Percentiles rank a stretch among this genome's conserved stretches.
Conservation (phyloP, 345 rosid species). For the Rhodamnia argentea region DNA sequence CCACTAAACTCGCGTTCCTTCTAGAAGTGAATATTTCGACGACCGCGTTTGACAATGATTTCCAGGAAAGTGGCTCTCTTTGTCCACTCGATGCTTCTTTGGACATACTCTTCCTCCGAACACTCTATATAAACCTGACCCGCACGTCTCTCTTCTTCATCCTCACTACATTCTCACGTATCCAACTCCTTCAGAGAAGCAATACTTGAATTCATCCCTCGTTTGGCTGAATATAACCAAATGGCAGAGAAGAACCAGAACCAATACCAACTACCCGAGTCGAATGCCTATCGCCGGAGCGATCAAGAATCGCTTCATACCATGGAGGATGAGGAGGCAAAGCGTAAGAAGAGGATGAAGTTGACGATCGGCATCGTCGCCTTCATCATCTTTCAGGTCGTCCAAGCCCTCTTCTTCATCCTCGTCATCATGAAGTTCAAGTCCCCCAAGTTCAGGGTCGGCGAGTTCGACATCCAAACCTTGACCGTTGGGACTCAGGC, state of each 20-base stretch:
- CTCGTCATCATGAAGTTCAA: slow-evolving; percentile 7
- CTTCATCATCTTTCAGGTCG: slow-evolving; percentile 10
- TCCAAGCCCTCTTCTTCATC: slow-evolving; percentile 5
- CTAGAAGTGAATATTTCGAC: not conserved
- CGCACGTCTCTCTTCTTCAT: not conserved
- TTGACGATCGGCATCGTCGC: slow-evolving; percentile 1
- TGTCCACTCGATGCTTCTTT: not conserved
- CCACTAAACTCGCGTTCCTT: not conserved
- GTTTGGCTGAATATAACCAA: not conserved
- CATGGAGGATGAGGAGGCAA: not conserved
- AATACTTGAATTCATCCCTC: not conserved
- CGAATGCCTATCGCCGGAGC: not conserved
- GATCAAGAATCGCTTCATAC: not conserved
- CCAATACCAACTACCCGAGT: not conserved
- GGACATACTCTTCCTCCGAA: not conserved
- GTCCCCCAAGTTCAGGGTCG: slow-evolving; percentile 8
- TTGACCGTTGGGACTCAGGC: not conserved
- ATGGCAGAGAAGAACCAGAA: not conserved
- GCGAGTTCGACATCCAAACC: not conserved
- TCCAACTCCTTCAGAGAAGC: not conserved
- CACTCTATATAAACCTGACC: not conserved
- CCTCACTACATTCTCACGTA: not conserved
- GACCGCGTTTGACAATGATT: not conserved
- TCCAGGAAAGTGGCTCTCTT: not conserved
- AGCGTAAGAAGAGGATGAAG: slow-evolving; percentile 12